These are phyloP conservation scores for Cruciata laevipes DNA, from an alignment of 257 asterid genomes.

Conservation along the genomic window DNA sequence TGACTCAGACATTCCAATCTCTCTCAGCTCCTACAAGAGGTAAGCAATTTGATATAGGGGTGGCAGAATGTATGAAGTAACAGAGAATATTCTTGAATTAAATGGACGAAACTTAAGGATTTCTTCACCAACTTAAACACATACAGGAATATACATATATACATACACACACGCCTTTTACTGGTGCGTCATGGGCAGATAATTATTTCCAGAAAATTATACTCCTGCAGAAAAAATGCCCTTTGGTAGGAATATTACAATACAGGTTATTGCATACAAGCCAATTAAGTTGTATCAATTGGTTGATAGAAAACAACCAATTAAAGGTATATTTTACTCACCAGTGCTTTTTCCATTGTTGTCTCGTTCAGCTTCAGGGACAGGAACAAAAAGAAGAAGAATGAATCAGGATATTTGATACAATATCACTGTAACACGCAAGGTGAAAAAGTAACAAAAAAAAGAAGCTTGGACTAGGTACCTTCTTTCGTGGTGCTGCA, in stretches of 20 bases:
- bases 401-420: conserved; percentile 20
- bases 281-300: no score
- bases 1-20: conserved; percentile 50
- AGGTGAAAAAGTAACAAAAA: not conserved
- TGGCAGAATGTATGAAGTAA: not conserved
- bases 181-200: not conserved
- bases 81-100: not conserved
- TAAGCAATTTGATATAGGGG: conserved; percentile 2
- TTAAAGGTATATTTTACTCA: conserved; percentile 25
- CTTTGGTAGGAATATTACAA: not conserved
- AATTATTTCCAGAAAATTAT: not conserved
- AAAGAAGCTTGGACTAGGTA: conserved; percentile 12
- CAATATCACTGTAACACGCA: not conserved
- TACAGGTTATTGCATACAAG: not conserved
- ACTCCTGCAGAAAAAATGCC: not conserved
- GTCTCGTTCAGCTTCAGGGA: conserved; percentile 66
- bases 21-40: conserved; percentile 60
- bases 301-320: no score
- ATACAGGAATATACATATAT: not conserved
- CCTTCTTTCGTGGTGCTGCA: conserved; percentile 81
- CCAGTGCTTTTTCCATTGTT: conserved; percentile 82
- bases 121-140: not conserved
- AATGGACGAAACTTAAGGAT: no score
- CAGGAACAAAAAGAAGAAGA: conserved; percentile 16
- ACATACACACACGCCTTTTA: not conserved